Percentiles rank a stretch among this genome's conserved stretches.
These are phyloP conservation scores for Ustanciosporium gigantosporum DNA, from an alignment of 1,284 basidiomycete genomes.

Conservation along the genomic window DNA sequence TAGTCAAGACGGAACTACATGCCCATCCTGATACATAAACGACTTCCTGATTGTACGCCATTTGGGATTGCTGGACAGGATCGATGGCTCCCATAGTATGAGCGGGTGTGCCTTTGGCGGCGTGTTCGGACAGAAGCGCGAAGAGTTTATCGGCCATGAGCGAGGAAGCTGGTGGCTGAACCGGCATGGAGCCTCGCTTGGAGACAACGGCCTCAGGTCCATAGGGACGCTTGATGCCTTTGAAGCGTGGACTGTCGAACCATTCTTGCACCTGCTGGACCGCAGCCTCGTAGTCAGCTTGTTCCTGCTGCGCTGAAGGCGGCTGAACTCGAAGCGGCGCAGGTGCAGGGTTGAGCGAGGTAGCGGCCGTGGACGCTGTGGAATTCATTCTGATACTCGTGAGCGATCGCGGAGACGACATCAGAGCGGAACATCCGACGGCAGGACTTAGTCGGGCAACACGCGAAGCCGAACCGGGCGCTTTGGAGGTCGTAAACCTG, in stretches of 20 bases:
- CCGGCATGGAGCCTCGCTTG: slow-evolving; percentile 84
- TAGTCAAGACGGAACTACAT: slow-evolving; percentile 71
- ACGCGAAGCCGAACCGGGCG: too few relatives aligned
- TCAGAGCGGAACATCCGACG: too few relatives aligned
- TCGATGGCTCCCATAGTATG: slow-evolving; percentile 67
- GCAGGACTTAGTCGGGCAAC: too few relatives aligned
- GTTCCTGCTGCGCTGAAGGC: slow-evolving; percentile 71
- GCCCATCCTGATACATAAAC: slow-evolving; percentile 98
- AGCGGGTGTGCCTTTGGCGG: slow-evolving; percentile 65
- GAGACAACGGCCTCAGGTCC: slow-evolving; percentile 76
- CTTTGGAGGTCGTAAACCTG: neutral
- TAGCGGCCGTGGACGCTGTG: slow-evolving; percentile 65
- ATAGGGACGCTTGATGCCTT: slow-evolving; percentile 76
- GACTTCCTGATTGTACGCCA: slow-evolving; percentile 91
- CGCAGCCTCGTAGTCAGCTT: slow-evolving; percentile 70
- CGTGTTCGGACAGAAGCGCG: slow-evolving; percentile 69
- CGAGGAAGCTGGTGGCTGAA: slow-evolving; percentile 73
- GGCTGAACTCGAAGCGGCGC: slow-evolving; percentile 69
- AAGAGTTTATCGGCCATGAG: slow-evolving; percentile 82
- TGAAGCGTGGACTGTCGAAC: slow-evolving; percentile 77
- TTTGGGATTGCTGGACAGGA: slow-evolving; percentile 93
- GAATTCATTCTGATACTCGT: slow-evolving; percentile 63
- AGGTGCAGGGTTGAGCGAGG: slow-evolving; percentile 65
- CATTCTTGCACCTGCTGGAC: slow-evolving; percentile 72
- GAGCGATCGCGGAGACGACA: too few relatives aligned